phyloP scores from a whole-genome alignment of 805 yeast species.

The Lachancea kluyveri region DNA sequence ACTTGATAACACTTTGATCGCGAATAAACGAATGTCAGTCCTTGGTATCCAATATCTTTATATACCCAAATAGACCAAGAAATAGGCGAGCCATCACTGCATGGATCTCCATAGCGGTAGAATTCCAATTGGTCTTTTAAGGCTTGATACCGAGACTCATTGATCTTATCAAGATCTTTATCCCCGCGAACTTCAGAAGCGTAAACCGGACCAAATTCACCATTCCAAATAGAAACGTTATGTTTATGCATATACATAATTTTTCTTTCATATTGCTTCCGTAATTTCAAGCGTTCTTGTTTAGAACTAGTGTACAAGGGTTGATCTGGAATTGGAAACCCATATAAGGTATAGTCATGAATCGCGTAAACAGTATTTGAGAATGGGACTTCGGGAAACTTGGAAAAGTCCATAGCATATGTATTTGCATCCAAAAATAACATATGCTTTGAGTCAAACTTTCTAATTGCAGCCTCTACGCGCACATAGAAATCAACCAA shows the following conservation, averaged over 20 bases:
- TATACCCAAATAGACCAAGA: constrained; percentile 50
- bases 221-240: constrained; percentile 48
- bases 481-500: constrained; percentile 35
- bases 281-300: constrained; percentile 33
- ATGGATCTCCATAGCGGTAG: constrained; percentile 41
- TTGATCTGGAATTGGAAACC: constrained; percentile 37
- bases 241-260: constrained; percentile 36
- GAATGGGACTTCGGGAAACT: constrained; percentile 35
- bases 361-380: constrained; percentile 45
- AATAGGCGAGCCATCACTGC: constrained; percentile 40
- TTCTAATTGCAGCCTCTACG: constrained; percentile 36
- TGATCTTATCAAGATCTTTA: constrained; percentile 32
- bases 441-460: constrained; percentile 43
- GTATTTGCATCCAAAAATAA: constrained; percentile 46
- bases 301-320: constrained; percentile 32
- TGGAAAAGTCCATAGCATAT: constrained; percentile 44
- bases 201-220: constrained; percentile 48
- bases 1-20: constrained; percentile 37
- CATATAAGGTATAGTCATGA: constrained; percentile 41
- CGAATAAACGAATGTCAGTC: constrained; percentile 41
- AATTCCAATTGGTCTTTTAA: constrained; percentile 41
- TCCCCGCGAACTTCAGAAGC: constrained; percentile 40
- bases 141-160: constrained; percentile 36
- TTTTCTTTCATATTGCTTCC: constrained; percentile 37
- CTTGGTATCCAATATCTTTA: constrained; percentile 49